Evolutionary conservation across 169 alveolate genomes (phyloP).

Genomic region (Cryptosporidium baileyi): DNA sequence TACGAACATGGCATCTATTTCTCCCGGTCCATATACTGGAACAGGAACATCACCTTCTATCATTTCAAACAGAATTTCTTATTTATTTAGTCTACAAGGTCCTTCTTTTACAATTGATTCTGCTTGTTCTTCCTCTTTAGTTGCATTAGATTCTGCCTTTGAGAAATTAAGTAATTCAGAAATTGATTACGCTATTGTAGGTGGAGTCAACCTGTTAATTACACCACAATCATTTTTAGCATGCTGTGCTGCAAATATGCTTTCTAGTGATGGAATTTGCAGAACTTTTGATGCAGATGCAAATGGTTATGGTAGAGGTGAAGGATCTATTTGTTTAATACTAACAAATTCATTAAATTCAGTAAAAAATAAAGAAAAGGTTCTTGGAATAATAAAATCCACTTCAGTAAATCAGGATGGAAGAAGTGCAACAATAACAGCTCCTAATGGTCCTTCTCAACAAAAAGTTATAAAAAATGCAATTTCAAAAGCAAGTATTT

Average conservation of each 20-base stretch:
- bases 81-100: slow-evolving; percentile 73
- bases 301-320: slow-evolving; percentile 81
- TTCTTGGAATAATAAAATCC: slow-evolving; percentile 39
- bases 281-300: slow-evolving; percentile 79
- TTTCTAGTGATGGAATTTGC: slow-evolving; percentile 78
- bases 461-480: slow-evolving; percentile 40
- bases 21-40: slow-evolving; percentile 75
- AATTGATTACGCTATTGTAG: slow-evolving; percentile 42
- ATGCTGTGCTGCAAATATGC: slow-evolving; percentile 75
- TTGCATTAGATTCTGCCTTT: slow-evolving; percentile 75
- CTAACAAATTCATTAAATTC: slow-evolving; percentile 47
- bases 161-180: slow-evolving; percentile 25
- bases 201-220: slow-evolving; percentile 63
- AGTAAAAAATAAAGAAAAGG: background rate
- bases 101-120: slow-evolving; percentile 76
- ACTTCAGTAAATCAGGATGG: slow-evolving; percentile 67
- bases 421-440: slow-evolving; percentile 64
- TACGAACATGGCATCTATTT: slow-evolving; percentile 58
- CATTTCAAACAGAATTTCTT: slow-evolving; percentile 75
- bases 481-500: slow-evolving; percentile 12
- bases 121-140: slow-evolving; percentile 79
- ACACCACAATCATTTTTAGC: slow-evolving; percentile 69
- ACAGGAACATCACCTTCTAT: slow-evolving; percentile 73
- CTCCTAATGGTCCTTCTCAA: slow-evolving; percentile 65
- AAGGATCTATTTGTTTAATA: slow-evolving; percentile 73